These are phyloP conservation scores for Mucor irregularis DNA, from an alignment of 371 early-diverging fungal species.

Conservation along the genomic window DNA sequence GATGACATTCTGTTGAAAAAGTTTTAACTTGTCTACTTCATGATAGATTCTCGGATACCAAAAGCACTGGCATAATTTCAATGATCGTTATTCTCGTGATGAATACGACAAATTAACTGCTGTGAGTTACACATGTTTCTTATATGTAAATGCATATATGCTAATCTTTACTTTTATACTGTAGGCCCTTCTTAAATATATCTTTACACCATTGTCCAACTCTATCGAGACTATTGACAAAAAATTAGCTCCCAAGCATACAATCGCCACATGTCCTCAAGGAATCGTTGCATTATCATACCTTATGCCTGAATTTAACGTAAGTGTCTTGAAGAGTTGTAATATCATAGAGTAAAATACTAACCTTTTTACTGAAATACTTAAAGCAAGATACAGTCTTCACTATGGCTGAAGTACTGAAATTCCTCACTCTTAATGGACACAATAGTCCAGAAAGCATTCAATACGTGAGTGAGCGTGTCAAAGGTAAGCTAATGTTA, in stretches of 20 bases:
- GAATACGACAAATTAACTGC: slow-evolving; percentile 15
- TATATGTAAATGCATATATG: background rate
- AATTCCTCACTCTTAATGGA: slow-evolving; percentile 8
- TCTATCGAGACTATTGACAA: slow-evolving; percentile 43
- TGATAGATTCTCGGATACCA: slow-evolving; percentile 11
- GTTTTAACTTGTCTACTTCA: background rate
- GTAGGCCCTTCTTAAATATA: slow-evolving; percentile 74
- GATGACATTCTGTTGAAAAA: no score
- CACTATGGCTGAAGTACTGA: slow-evolving; percentile 12
- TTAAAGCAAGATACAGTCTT: slow-evolving; percentile 2
- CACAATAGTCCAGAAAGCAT: slow-evolving; percentile 20
- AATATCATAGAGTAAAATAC: background rate
- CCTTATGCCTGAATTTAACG: background rate
- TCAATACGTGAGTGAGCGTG: slow-evolving; percentile 20
- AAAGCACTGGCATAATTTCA: slow-evolving; percentile 17
- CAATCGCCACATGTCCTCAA: slow-evolving; percentile 1
- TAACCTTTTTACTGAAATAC: background rate
- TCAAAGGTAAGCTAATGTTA: slow-evolving; percentile 34
- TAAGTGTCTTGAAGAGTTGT: background rate
- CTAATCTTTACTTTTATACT: slow-evolving; percentile 47
- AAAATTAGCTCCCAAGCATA: background rate
- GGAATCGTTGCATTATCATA: background rate
- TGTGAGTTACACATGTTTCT: background rate
- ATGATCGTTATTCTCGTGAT: slow-evolving; percentile 11
- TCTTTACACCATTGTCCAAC: slow-evolving; percentile 66